These are phyloP conservation scores for Beauveria varroae DNA, from an alignment of 2,329 filamentous ascomycete genomes.

Conservation along the genomic window DNA sequence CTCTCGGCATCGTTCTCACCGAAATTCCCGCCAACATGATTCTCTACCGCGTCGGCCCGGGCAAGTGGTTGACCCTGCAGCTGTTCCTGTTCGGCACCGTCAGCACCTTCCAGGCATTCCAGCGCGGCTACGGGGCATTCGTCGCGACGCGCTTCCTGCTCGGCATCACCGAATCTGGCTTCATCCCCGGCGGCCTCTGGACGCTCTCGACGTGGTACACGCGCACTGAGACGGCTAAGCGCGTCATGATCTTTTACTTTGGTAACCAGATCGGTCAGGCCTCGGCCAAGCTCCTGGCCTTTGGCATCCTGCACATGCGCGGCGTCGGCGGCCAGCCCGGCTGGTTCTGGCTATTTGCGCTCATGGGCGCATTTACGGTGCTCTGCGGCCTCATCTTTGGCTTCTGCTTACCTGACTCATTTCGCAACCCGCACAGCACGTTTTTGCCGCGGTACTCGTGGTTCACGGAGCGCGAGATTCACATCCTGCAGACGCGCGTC, in stretches of 20 bases:
- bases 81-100: slow-evolving; percentile 46
- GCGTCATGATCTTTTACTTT: slow-evolving; percentile 48
- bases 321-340: slow-evolving; percentile 39
- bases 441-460: slow-evolving; percentile 28
- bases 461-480: slow-evolving; percentile 32
- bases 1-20: slow-evolving; percentile 36
- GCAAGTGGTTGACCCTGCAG: slow-evolving; percentile 45
- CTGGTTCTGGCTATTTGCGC: slow-evolving; percentile 50
- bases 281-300: slow-evolving; percentile 32
- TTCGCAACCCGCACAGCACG: slow-evolving; percentile 33
- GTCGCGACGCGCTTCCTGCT: slow-evolving; percentile 44
- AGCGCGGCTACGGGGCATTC: slow-evolving; percentile 37
- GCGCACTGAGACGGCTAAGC: slow-evolving; percentile 41
- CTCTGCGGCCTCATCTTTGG: slow-evolving; percentile 33
- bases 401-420: slow-evolving; percentile 37
- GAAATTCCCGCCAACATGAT: slow-evolving; percentile 33
- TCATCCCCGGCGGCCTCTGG: slow-evolving; percentile 44
- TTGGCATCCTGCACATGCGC: slow-evolving; percentile 41
- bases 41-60: slow-evolving; percentile 23
- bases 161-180: slow-evolving; percentile 46
- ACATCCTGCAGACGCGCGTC: slow-evolving; percentile 35
- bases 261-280: slow-evolving; percentile 43
- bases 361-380: slow-evolving; percentile 48
- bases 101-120: slow-evolving; percentile 47
- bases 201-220: slow-evolving; percentile 51